Evolutionary conservation across 2,329 filamentous ascomycete species (phyloP).

Genomic region (Monosporascus sp.): DNA sequence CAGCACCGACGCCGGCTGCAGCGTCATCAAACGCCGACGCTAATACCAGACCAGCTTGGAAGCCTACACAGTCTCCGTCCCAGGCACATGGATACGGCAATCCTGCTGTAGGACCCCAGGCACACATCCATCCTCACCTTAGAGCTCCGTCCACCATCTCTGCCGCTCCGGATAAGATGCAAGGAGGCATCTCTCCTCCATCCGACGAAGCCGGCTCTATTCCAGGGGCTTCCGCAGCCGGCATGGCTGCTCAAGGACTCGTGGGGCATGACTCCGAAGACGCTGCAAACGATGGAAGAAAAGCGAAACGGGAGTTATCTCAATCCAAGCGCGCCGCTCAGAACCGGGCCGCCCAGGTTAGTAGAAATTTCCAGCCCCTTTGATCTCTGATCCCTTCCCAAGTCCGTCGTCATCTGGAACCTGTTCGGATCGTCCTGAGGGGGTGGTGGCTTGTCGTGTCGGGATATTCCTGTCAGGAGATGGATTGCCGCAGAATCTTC

Average conservation of each 20-base stretch:
- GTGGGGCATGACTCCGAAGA: constrained; percentile 29
- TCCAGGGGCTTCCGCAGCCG: constrained; percentile 20
- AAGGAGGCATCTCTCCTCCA: constrained; percentile 22
- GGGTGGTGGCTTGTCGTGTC: not conserved
- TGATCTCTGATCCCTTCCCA: constrained; percentile 1
- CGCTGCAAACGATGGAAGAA: constrained; percentile 50
- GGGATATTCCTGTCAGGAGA: not conserved
- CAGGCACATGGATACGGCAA: constrained; percentile 22
- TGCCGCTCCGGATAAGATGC: constrained; percentile 25
- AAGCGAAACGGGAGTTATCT: constrained; percentile 85
- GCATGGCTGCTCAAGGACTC: constrained; percentile 26
- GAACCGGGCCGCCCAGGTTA: constrained; percentile 92
- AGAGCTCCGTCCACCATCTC: constrained; percentile 17
- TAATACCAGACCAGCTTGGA: constrained; percentile 12
- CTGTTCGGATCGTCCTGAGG: not conserved
- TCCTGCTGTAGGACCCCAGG: constrained; percentile 15
- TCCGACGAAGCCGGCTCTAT: constrained; percentile 24
- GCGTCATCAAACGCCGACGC: constrained; percentile 8
- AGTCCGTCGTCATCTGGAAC: constrained; percentile 1
- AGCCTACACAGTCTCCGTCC: constrained; percentile 14
- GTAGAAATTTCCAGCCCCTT: constrained; percentile 23
- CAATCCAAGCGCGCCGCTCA: constrained; percentile 95
- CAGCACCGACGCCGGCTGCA: constrained; percentile 11
- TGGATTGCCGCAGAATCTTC: not conserved
- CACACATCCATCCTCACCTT: constrained; percentile 22